Percentiles rank a stretch among this genome's conserved stretches.
Conservation (phyloP, 306 rosid species). For the Cicer yamashitae region DNA sequence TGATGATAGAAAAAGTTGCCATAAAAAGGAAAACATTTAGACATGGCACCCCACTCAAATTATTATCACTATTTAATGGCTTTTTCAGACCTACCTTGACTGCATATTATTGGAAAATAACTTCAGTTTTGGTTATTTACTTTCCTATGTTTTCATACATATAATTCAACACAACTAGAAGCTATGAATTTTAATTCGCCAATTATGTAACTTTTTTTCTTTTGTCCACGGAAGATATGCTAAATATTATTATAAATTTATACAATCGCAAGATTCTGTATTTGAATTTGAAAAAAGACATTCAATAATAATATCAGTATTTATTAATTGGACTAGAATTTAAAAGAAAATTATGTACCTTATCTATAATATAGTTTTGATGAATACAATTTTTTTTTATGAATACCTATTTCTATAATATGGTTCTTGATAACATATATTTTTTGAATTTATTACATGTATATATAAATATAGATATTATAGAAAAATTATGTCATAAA, state of each 20-base stretch:
- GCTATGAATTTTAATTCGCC: not conserved
- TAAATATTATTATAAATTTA: too few relatives aligned
- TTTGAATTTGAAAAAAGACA: too few relatives aligned
- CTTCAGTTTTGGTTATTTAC: conserved; percentile 32
- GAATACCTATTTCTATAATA: not conserved
- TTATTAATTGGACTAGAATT: too few relatives aligned
- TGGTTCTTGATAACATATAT: not conserved
- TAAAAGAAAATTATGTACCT: too few relatives aligned
- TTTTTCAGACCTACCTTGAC: conserved; percentile 45
- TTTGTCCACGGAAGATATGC: too few relatives aligned
- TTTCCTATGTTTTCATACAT: conserved; percentile 43
- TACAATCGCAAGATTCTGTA: too few relatives aligned
- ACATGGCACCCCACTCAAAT: conserved; percentile 50
- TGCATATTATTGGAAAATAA: conserved; percentile 54
- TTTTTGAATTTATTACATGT: not conserved
- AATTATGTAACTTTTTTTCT: conserved; percentile 6
- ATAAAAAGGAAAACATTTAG: conserved; percentile 50
- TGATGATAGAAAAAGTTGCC: conserved; percentile 53
- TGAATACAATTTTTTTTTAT: too few relatives aligned
- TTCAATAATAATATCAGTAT: too few relatives aligned
- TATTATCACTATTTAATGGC: conserved; percentile 37
- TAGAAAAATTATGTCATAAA: too few relatives aligned
- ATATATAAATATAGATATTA: not conserved
- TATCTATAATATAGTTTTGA: too few relatives aligned
- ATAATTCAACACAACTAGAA: not conserved